Conservation (phyloP, 805 yeast species). For the Wickerhamiella kurtzmanii region DNA sequence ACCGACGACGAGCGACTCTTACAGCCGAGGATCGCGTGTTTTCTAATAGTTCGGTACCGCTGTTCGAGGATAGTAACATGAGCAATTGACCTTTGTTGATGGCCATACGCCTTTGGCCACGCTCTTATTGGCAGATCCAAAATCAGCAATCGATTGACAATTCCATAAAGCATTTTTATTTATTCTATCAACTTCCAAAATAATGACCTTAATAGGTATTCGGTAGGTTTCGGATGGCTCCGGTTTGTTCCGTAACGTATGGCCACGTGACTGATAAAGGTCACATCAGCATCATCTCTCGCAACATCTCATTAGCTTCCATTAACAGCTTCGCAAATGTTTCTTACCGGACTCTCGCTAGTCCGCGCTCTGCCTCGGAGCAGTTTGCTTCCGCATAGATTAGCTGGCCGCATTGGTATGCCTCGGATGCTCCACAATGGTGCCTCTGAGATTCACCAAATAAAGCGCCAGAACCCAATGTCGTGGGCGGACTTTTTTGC, state of each 20-base stretch:
- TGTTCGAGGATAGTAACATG: slow-evolving; percentile 14
- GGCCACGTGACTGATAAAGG: not conserved
- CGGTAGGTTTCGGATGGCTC: too few species aligned
- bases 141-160: too few species aligned
- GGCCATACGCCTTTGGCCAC: too few species aligned
- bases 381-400: not conserved
- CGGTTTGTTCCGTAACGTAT: too few species aligned
- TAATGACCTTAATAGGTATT: too few species aligned
- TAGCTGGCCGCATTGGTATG: not conserved
- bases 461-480: not conserved
- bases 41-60: slow-evolving; percentile 45
- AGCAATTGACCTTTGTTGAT: too few species aligned
- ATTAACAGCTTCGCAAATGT: too few species aligned
- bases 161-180: too few species aligned
- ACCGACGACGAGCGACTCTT: slow-evolving; percentile 34
- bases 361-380: not conserved
- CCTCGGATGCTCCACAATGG: not conserved
- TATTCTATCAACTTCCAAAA: too few species aligned
- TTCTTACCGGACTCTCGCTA: not conserved
- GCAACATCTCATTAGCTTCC: too few species aligned
- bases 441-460: slow-evolving; percentile 1
- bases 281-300: not conserved
- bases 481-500: slow-evolving; percentile 71
- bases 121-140: too few species aligned
- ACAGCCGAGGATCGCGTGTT: slow-evolving; percentile 70